Conservation (phyloP, 805 yeast species). For the Candida easanensis region DNA sequence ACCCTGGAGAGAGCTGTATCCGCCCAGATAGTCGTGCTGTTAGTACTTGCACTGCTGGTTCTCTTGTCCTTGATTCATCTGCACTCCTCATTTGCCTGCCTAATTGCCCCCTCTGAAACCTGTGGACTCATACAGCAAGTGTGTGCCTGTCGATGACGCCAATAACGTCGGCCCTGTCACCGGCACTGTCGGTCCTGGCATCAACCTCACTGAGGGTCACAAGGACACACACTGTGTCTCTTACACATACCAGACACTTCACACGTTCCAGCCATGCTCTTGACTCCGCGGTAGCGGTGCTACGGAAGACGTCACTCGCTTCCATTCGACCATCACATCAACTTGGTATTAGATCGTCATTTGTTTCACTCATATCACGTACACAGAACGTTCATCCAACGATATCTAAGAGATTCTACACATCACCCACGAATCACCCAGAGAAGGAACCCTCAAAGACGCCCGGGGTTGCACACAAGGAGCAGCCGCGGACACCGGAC, state of each 20-base stretch:
- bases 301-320: background rate
- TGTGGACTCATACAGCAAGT: no score
- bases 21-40: no score
- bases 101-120: no score
- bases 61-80: no score
- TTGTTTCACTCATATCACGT: background rate
- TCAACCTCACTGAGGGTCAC: background rate
- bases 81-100: no score
- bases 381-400: background rate
- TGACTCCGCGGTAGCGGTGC: background rate
- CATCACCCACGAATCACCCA: background rate
- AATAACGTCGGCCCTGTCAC: background rate
- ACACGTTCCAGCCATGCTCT: background rate
- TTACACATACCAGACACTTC: background rate
- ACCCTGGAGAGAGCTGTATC: no score
- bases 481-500: no score
- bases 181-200: background rate
- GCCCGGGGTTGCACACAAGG: background rate
- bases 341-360: background rate
- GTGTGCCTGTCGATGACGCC: background rate
- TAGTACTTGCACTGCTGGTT: no score
- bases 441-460: background rate
- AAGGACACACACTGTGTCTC: background rate
- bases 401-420: background rate
- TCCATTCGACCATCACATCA: background rate